Evolutionary conservation across 2,329 filamentous ascomycete genomes (phyloP), one percentile per base, ranked within the genome.

Genomic region (Cercospora zeina): DNA sequence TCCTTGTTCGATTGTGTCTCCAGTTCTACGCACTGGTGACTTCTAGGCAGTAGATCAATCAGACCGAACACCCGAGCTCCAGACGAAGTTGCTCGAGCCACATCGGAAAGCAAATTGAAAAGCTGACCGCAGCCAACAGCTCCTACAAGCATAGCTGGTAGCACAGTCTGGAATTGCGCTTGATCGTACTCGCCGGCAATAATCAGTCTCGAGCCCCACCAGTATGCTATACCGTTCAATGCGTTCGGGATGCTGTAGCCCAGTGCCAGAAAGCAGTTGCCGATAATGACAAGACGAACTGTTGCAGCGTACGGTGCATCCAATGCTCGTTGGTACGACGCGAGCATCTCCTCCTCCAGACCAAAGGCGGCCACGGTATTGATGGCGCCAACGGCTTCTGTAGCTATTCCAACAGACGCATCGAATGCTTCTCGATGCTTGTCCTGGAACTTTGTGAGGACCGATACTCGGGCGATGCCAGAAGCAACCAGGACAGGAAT

Each of bases 131-230:
- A 90, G 7, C 88, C 80, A 72, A 90, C 87, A 0, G 89, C 88
- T 59, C 86, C 88, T 34, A 91, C 85, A 1, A 93, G 81, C 68
- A 93, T 83, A 3, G 88, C 82, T 5, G 89, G 81, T 4, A 91
- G 79, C 7, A 92, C 87, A 68, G 90, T 88, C 73, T 92, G 86
- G 77, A 91, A 92, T 51, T 85, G 77, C 13, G 89, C 83, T 33
- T 86, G 84, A 47, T 83, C 83, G 67, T 88, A 89, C 60, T 84
- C 77, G 7, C 89, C 88, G 42, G 82, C 80, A 55, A 87, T 82
- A 62, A 92, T 89, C 65, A 86, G 84, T 68, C 85, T 88, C 0
- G 88, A 82, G 2, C 89, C 89, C 88, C 89, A 93, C 88, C 89
- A 93, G 75, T 91, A 92, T 0, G 88, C 87, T 58, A 93, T 82